phyloP scores from a whole-genome alignment of 2,329 filamentous ascomycete genomes.

The Scleromitrula shiraiana region DNA sequence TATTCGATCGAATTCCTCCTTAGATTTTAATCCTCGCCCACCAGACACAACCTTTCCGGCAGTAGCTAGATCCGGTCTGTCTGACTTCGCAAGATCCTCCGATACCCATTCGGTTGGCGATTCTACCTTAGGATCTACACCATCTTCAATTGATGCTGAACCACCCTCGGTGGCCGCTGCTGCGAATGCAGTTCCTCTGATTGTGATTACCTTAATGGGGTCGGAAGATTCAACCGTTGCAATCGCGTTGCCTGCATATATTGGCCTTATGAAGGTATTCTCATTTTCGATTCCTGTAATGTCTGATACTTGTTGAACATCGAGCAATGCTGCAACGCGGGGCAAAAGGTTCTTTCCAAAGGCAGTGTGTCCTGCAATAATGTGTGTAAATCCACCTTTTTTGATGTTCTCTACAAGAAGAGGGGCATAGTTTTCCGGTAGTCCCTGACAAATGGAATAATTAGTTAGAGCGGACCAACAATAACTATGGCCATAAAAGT shows the following conservation, averaged over 20 bases:
- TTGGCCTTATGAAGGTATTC: slow-evolving; percentile 91
- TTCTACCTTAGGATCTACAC: slow-evolving; percentile 72
- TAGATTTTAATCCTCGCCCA: slow-evolving; percentile 90
- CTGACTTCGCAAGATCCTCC: slow-evolving; percentile 86
- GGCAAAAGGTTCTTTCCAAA: slow-evolving; percentile 96
- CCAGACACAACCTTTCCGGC: slow-evolving; percentile 86
- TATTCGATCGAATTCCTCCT: slow-evolving; percentile 90
- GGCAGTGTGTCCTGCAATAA: slow-evolving; percentile 83
- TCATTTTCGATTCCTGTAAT: slow-evolving; percentile 80
- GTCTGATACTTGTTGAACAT: slow-evolving; percentile 90
- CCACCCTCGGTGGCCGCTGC: slow-evolving; percentile 63
- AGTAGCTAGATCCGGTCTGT: slow-evolving; percentile 88
- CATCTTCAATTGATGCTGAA: slow-evolving; percentile 69
- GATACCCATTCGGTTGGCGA: slow-evolving; percentile 80
- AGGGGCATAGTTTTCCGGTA: slow-evolving; percentile 91
- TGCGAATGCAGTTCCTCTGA: slow-evolving; percentile 87
- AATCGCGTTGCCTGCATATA: slow-evolving; percentile 97
- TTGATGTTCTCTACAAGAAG: slow-evolving; percentile 94
- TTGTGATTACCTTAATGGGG: slow-evolving; percentile 77
- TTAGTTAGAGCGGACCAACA: not conserved
- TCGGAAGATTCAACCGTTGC: slow-evolving; percentile 90
- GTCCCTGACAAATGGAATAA: slow-evolving; percentile 45
- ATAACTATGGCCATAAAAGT: not conserved
- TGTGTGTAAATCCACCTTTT: slow-evolving; percentile 86
- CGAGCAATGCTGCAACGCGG: slow-evolving; percentile 81